These are phyloP conservation scores for Solanum gandarillasii DNA, from an alignment of 257 asterid genomes.

Conservation along the genomic window DNA sequence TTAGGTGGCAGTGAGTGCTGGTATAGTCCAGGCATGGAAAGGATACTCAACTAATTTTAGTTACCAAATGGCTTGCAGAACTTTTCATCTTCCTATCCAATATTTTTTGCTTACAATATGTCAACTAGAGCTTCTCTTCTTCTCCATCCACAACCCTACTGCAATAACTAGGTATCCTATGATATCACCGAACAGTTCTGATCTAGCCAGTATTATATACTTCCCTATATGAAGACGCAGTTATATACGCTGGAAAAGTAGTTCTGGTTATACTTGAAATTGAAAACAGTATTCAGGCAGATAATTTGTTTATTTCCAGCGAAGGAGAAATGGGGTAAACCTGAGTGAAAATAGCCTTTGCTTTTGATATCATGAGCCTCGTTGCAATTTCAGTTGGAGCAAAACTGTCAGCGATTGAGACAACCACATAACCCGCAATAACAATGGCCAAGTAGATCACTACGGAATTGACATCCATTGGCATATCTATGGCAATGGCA, in stretches of 20 bases:
- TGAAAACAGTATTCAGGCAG: not conserved
- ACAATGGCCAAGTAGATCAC: slow-evolving; percentile 89
- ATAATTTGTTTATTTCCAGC: not conserved
- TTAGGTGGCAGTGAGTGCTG: not conserved
- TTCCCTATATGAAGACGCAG: not conserved
- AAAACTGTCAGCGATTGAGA: slow-evolving; percentile 97
- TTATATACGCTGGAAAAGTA: not conserved
- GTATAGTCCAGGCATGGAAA: not conserved
- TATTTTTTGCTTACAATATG: not conserved
- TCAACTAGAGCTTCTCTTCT: not conserved
- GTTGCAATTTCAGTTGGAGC: slow-evolving; percentile 79
- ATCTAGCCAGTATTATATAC: not conserved
- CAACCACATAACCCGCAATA: slow-evolving; percentile 88
- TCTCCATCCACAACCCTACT: not conserved
- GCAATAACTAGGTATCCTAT: not conserved
- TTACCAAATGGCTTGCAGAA: not conserved
- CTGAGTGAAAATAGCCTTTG: slow-evolving; percentile 93
- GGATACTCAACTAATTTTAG: not conserved
- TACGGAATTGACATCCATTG: slow-evolving; percentile 86
- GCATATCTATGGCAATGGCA: slow-evolving; percentile 93
- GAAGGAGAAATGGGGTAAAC: slow-evolving; percentile 17
- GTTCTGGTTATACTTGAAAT: not conserved
- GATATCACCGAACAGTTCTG: not conserved
- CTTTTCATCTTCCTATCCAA: not conserved
- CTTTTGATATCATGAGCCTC: slow-evolving; percentile 75